Conservation (phyloP, 2,329 filamentous ascomycete species). For the Phoma sp. region DNA sequence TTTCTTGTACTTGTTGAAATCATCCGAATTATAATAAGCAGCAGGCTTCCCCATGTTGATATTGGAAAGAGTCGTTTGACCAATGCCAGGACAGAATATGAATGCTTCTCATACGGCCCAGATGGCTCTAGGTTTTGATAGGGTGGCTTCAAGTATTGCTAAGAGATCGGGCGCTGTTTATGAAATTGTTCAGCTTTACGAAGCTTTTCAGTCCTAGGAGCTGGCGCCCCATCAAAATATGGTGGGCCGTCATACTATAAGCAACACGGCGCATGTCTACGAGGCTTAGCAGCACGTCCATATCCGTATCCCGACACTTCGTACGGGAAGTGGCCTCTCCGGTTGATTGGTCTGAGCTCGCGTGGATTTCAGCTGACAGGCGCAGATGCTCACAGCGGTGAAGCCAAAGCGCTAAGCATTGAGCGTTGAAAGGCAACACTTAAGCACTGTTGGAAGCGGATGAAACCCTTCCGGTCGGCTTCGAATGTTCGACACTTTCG, state of each 20-base stretch:
- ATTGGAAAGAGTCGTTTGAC: not conserved
- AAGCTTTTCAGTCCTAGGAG: too few species aligned
- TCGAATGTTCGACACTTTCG: too few species aligned
- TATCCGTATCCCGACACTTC: constrained; percentile 1
- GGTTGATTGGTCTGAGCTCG: constrained; percentile 13
- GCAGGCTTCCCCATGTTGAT: constrained; percentile 27
- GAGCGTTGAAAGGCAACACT: not conserved
- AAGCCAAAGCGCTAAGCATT: not conserved
- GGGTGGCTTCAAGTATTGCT: too few species aligned
- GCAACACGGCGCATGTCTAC: not conserved
- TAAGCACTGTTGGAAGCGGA: too few species aligned
- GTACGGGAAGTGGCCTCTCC: constrained; percentile 1
- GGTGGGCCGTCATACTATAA: constrained; percentile 11
- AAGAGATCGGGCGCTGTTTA: too few species aligned
- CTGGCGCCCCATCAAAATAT: too few species aligned
- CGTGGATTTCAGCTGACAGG: constrained; percentile 11
- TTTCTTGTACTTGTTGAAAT: constrained; percentile 30
- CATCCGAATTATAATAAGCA: constrained; percentile 34
- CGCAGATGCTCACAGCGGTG: not conserved
- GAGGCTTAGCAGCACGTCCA: constrained; percentile 11
- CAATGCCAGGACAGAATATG: too few species aligned
- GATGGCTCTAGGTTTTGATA: too few species aligned
- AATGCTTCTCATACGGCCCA: not conserved
- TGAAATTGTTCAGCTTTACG: too few species aligned
- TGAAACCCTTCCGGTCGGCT: too few species aligned